Conservation (phyloP, 257 asterid species). For the Scutellaria galericulata region DNA sequence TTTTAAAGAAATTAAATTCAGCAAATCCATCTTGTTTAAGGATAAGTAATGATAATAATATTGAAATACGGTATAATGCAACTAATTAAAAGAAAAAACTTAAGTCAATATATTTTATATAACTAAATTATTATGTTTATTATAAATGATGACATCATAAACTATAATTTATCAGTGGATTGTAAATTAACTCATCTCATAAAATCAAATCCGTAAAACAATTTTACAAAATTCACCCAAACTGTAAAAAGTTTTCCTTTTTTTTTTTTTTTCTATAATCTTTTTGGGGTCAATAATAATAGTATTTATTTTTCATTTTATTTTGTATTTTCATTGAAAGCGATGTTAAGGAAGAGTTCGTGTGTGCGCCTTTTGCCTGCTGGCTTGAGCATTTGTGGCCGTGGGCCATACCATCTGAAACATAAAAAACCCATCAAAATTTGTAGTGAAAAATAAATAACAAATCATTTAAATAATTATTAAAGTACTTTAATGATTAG, state of each 20-base stretch:
- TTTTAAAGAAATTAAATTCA: not conserved
- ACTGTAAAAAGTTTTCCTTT: too few relatives aligned
- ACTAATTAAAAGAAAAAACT: not conserved
- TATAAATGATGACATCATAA: too few relatives aligned
- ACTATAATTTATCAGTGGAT: too few relatives aligned
- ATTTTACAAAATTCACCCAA: too few relatives aligned
- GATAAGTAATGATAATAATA: not conserved
- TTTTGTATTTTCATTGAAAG: not conserved
- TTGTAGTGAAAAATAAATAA: too few relatives aligned
- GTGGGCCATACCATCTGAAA: not conserved
- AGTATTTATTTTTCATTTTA: not conserved
- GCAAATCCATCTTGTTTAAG: not conserved
- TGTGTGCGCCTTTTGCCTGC: constrained; percentile 31
- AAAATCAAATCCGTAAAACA: too few relatives aligned
- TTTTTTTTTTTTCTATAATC: too few relatives aligned
- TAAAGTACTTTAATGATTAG: not conserved
- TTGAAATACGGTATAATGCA: not conserved
- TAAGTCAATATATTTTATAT: not conserved
- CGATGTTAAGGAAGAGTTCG: constrained; percentile 17
- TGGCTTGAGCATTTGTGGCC: constrained; percentile 9
- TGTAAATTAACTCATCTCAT: too few relatives aligned
- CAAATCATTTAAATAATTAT: not conserved
- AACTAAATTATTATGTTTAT: not conserved
- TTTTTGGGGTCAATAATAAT: not conserved
- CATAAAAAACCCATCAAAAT: not conserved